A percentile compares a stretch with the other conserved stretches of the same genome.
Evolutionary conservation across 2,329 filamentous ascomycete species (phyloP).

Genomic region (Reticulascus tulasneorum): DNA sequence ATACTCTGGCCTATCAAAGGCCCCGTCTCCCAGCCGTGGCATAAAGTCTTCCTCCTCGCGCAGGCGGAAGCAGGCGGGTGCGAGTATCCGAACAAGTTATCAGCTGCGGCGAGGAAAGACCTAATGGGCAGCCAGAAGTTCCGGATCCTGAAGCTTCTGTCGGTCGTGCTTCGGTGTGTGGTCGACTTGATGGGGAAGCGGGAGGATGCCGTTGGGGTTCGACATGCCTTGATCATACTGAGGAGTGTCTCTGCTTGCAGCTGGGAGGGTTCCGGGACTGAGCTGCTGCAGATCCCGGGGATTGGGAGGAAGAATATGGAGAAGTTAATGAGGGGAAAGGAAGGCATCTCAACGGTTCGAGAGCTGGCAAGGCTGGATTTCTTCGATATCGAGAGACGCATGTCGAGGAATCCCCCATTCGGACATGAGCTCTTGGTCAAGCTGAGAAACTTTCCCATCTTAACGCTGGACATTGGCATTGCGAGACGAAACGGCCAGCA

Average conservation of each 20-base stretch:
- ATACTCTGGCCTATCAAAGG: constrained; percentile 34
- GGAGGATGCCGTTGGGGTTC: constrained; percentile 61
- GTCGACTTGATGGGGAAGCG: constrained; percentile 33
- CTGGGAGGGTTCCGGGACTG: constrained; percentile 69
- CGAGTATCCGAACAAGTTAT: constrained; percentile 42
- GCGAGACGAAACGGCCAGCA: constrained; percentile 25
- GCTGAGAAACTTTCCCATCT: constrained; percentile 65
- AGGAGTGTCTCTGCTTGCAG: constrained; percentile 69
- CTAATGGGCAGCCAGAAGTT: constrained; percentile 26
- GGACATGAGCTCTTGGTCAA: constrained; percentile 65
- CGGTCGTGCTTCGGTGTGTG: constrained; percentile 31
- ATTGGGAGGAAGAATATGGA: constrained; percentile 73
- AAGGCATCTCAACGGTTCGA: constrained; percentile 68
- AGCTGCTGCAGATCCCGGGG: constrained; percentile 78
- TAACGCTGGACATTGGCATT: constrained; percentile 38
- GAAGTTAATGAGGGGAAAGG: constrained; percentile 67
- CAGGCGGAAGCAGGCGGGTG: constrained; percentile 63
- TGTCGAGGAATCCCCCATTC: constrained; percentile 79
- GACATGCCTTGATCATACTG: constrained; percentile 70
- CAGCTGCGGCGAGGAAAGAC: constrained; percentile 24
- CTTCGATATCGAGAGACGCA: constrained; percentile 68
- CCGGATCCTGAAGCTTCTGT: constrained; percentile 28
- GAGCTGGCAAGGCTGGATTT: constrained; percentile 65
- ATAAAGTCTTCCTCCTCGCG: constrained; percentile 73
- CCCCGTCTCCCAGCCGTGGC: constrained; percentile 54